Percentiles rank a stretch among this genome's conserved stretches.
Conservation (phyloP, 2,329 filamentous ascomycete genomes). For the Aspergillus fischeri region DNA sequence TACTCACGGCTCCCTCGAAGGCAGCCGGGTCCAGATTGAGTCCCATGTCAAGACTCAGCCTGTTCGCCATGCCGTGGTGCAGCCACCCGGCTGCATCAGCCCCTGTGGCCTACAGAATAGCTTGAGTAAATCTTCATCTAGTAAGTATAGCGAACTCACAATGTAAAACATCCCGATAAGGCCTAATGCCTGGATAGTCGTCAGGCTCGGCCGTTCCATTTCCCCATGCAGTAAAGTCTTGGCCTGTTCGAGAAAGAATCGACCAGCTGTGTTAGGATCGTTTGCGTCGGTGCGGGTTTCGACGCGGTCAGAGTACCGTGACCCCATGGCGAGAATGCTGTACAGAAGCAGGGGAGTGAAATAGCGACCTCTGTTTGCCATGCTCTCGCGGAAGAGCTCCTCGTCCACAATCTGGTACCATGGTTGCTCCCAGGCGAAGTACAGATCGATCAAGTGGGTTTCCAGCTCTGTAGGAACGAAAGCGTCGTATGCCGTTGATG, state of each 20-base stretch:
- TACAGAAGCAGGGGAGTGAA: slow-evolving; percentile 23
- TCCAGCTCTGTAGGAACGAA: slow-evolving; percentile 20
- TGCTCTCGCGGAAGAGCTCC: slow-evolving; percentile 30
- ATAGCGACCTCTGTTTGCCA: slow-evolving; percentile 23
- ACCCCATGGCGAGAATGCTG: slow-evolving; percentile 31
- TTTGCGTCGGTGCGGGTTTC: slow-evolving; percentile 28
- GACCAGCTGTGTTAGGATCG: slow-evolving; percentile 33
- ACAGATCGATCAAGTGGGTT: slow-evolving; percentile 30
- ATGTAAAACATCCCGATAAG: slow-evolving; percentile 27
- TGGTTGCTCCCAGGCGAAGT: slow-evolving; percentile 37
- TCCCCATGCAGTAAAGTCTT: slow-evolving; percentile 18
- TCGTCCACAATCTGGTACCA: slow-evolving; percentile 37
- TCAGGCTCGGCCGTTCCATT: slow-evolving; percentile 29
- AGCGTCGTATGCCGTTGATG: too few relatives aligned
- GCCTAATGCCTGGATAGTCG: slow-evolving; percentile 34
- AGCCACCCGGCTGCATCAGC: slow-evolving; percentile 36
- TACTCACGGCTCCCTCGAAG: slow-evolving; percentile 20
- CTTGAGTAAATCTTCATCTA: background rate
- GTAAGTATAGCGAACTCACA: slow-evolving; percentile 15
- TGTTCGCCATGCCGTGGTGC: slow-evolving; percentile 36
- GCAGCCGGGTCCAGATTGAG: slow-evolving; percentile 32
- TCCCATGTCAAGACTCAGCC: slow-evolving; percentile 37
- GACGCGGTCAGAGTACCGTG: slow-evolving; percentile 29
- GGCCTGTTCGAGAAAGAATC: slow-evolving; percentile 27
- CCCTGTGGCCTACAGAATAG: slow-evolving; percentile 25